Base-by-base conservation (phyloP, 1,284 basidiomycete species). In the Sanghuangporus sanghuang region DNA sequence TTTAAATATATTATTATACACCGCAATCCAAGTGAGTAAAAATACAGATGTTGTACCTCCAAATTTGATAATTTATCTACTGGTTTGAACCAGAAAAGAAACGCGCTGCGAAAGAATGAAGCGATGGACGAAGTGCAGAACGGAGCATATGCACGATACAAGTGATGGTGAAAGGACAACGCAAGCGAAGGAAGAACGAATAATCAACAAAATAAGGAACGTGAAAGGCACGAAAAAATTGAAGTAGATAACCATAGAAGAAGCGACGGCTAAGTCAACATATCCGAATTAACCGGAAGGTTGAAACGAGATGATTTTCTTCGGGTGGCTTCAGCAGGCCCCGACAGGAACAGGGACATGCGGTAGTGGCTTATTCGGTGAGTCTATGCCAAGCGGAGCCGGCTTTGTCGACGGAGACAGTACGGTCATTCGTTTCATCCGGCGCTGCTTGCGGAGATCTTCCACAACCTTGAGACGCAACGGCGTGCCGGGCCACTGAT, bases 391-490 rank as follows among this genome's bases (percentile, higher is more conserved):
- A 2, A 21, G 18, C 32, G 59, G n/a, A 39, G 14, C 35, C 5
- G 49, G n/a, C 35, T 21, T 42, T n/a, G 16, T 46, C 12, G 44
- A 7, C 38, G 49, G 21, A 27, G 58, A 35, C 49, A 60, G 1
- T 16, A 62, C 61, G 16, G 61, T 50, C 61, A 62, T 57, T n/a
- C 40, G 57, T 42, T 39, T 64, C 27, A 36, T 60, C 38, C 52
- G 57, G 11, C 57, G 63, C 35, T 40, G 16, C 27, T 59, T 54
- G 39, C 53, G 57, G 12, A 64, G 35, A 46, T 64, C 63, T 27
- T 64, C 52, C 12, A 64, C 58, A n/a, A 64, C 63, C 44, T 64
- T 64, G 9, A 64, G 50, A 12, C 63, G 63, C 44, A 64, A 27
- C 3, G 63, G 63, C 21, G 63, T 54, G 4, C 58, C 53, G 27